A percentile compares a stretch with the other conserved stretches of the same genome.
Evolutionary conservation across 2,329 filamentous ascomycete genomes (phyloP).

Genomic region (Cladosporium halotolerans): DNA sequence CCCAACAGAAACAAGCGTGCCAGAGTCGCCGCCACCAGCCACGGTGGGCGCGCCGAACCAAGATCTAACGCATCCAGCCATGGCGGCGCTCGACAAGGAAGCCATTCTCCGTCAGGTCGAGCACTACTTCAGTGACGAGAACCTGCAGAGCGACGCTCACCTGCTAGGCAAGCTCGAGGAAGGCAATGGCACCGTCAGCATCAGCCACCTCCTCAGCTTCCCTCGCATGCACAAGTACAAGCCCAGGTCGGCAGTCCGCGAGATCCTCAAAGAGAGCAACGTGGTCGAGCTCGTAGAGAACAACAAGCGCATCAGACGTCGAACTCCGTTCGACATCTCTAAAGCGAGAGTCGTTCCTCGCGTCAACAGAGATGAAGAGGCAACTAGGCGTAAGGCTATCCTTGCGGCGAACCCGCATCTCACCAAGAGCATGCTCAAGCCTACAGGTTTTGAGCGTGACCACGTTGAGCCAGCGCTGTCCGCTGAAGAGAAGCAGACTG

Average conservation of each 20-base stretch:
- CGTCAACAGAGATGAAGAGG: constrained; percentile 20
- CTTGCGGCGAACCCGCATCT: constrained; percentile 27
- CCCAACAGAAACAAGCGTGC: no score
- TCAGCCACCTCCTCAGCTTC: constrained; percentile 40
- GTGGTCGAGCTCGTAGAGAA: constrained; percentile 37
- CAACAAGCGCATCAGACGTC: constrained; percentile 39
- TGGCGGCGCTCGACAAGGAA: background rate
- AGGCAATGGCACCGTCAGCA: constrained; percentile 38
- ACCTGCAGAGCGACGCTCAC: constrained; percentile 38
- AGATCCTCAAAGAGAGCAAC: constrained; percentile 36
- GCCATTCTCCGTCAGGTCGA: constrained; percentile 37
- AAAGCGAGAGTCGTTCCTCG: constrained; percentile 25
- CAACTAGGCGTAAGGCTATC: constrained; percentile 17
- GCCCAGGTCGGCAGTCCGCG: constrained; percentile 33
- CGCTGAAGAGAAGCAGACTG: constrained; percentile 59
- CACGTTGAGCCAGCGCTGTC: constrained; percentile 76
- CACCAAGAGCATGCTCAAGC: constrained; percentile 38
- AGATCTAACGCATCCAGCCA: no score
- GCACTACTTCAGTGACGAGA: constrained; percentile 46
- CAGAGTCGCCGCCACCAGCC: no score
- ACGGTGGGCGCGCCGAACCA: no score
- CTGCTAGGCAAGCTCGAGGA: constrained; percentile 35
- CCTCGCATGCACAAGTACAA: constrained; percentile 42
- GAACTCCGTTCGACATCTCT: constrained; percentile 31
- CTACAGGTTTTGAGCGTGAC: constrained; percentile 56